Evolutionary conservation across 805 yeast genomes (phyloP), one percentile per base, ranked within the genome.

Genomic region (Wickerhamomyces ciferrii): DNA sequence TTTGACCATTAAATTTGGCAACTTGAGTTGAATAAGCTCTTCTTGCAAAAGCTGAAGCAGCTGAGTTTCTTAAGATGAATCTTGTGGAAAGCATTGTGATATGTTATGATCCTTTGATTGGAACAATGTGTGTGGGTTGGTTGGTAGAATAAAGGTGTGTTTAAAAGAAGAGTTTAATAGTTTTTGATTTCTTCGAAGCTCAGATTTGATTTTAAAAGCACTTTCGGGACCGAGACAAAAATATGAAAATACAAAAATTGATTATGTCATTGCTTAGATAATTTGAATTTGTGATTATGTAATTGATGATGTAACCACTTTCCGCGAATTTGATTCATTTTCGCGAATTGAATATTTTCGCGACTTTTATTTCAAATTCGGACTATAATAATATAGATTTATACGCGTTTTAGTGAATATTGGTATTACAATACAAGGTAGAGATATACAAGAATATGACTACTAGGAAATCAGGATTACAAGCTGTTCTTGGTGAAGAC

Each of bases 31-130:
- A 63, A 62, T 76, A 61, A 19, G 53, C 46, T 60, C 64, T 60
- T 23, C 34, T 23, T 17, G 34, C 9, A 20, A 45, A 19, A n/a
- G 42, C 39, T 43, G 46, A 37, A 40, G 46, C 17, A 14, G 39
- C 17, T 13, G 41, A 55, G n/a, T 51, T 81, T 11, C 80, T 76
- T 67, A 88, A 69, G 90, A 88, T 2, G 95, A 96, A 3, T 94
- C 96, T 3, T 95, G 97, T 14, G 96, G 97, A 9, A 85, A 90
- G 53, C 97, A 96, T 13, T 89, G 95, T 60, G 13, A 15, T 8
- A 29, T n/a, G n/a, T n/a, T 27, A 13, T 27, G 31, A 24, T 24
- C 27, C 10, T 6, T 24, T 24, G 10, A 96, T 87, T 5, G n/a
- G 17, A 4, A n/a, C n/a, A n/a, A n/a, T n/a, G n/a, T n/a, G n/a